Percentiles rank a stretch among this genome's conserved stretches.
Conservation (phyloP, 2,329 filamentous ascomycete genomes). For the Venturiaceae sp. region DNA sequence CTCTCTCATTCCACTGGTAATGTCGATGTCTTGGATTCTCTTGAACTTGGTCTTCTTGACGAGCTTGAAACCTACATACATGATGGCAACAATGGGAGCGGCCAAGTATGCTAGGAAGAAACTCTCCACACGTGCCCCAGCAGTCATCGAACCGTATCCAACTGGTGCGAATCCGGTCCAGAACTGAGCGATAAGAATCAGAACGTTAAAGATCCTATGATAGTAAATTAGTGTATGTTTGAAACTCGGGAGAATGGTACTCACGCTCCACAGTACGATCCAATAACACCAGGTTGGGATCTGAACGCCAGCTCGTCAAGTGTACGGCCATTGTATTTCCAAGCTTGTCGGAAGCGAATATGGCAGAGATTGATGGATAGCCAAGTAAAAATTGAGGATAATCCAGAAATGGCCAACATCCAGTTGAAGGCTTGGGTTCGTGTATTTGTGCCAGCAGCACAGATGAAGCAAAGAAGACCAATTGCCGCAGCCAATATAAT, state of each 20-base stretch:
- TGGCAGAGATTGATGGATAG: conserved; percentile 55
- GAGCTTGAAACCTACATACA: conserved; percentile 22
- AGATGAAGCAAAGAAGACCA: conserved; percentile 44
- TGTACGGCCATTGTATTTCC: conserved; percentile 52
- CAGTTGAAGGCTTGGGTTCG: conserved; percentile 1
- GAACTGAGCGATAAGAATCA: conserved; percentile 76
- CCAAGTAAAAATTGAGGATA: conserved; percentile 70
- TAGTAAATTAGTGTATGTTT: conserved; percentile 11
- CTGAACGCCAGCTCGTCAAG: conserved; percentile 71
- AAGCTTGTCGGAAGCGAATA: conserved; percentile 55
- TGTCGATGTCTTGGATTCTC: conserved; percentile 11
- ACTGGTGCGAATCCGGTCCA: conserved; percentile 79
- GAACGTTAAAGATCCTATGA: conserved; percentile 49
- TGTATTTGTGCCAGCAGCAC: conserved; percentile 52
- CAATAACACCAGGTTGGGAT: conserved; percentile 67
- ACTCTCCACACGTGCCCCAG: conserved; percentile 11
- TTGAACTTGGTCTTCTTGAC: conserved; percentile 10
- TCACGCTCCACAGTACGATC: conserved; percentile 61
- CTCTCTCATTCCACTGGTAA: conserved; percentile 7
- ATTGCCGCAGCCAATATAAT: conserved; percentile 36
- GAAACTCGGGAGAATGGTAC: neutral
- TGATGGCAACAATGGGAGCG: conserved; percentile 20
- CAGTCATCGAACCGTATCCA: conserved; percentile 35
- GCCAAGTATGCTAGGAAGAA: conserved; percentile 24
- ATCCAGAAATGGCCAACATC: conserved; percentile 61